Percentiles rank a stretch among this genome's conserved stretches.
These are phyloP conservation scores for Rhodotorula diobovata DNA, from an alignment of 768 basidiomycete species.

Conservation along the genomic window DNA sequence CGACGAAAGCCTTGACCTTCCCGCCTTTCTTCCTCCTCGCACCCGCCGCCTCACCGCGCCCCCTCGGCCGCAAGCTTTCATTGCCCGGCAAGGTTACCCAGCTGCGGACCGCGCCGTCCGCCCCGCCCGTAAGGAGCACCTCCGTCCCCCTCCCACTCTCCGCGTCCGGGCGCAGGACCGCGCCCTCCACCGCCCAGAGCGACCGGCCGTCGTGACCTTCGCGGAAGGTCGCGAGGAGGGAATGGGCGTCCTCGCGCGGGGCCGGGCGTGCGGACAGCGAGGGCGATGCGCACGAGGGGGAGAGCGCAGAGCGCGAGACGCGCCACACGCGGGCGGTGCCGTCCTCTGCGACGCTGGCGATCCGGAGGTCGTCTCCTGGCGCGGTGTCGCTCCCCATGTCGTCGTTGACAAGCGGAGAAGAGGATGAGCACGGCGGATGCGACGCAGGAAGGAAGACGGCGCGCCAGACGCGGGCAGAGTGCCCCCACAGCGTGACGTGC, in stretches of 20 bases:
- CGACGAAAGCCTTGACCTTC: conserved; percentile 17
- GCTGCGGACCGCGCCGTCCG: conserved; percentile 19
- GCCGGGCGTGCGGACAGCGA: too few relatives aligned
- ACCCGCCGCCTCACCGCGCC: too few relatives aligned
- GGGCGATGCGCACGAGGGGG: background rate
- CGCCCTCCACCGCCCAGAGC: conserved; percentile 6
- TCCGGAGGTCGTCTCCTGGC: background rate
- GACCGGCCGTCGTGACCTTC: conserved; percentile 24
- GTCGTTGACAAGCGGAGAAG: background rate
- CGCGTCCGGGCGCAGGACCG: background rate
- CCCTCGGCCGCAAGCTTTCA: background rate
- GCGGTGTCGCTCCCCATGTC: background rate
- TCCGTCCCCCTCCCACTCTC: background rate
- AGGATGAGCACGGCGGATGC: background rate
- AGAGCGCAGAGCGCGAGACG: background rate
- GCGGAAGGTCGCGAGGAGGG: background rate
- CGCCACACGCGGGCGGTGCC: conserved; percentile 20
- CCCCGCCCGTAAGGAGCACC: conserved; percentile 16
- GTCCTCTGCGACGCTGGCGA: conserved; percentile 6
- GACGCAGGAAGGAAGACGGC: conserved; percentile 10
- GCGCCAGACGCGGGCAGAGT: conserved; percentile 24
- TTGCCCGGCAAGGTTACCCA: background rate
- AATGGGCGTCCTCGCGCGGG: background rate
- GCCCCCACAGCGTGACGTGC: conserved; percentile 15
- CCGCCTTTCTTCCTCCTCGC: background rate